A percentile compares a stretch with the other conserved stretches of the same genome.
These are phyloP conservation scores for Gossypium arboreum DNA, from an alignment of 345 rosid species.

Conservation along the genomic window DNA sequence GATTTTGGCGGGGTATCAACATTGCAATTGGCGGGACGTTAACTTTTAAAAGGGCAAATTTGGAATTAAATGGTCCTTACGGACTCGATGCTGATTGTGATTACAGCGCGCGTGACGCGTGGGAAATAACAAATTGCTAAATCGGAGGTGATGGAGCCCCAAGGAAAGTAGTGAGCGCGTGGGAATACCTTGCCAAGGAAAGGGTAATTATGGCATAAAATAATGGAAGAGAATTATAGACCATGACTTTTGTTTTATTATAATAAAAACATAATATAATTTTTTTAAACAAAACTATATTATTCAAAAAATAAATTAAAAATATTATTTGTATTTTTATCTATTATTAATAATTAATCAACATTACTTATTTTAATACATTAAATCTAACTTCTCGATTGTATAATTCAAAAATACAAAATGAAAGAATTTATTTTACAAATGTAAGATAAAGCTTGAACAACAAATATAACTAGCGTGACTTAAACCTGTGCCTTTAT, in stretches of 20 bases:
- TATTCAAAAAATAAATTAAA: no score
- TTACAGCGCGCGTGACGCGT: background rate
- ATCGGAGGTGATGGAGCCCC: background rate
- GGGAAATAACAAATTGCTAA: background rate
- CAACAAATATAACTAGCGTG: no score
- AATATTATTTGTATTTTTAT: no score
- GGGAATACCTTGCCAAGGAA: background rate
- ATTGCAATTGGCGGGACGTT: background rate
- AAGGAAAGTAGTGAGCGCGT: background rate
- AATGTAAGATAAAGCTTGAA: no score
- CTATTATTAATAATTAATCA: no score
- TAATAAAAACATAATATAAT: no score
- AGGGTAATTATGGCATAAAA: background rate
- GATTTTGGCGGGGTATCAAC: background rate
- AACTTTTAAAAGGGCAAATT: background rate
- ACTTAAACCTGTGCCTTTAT: fast-evolving
- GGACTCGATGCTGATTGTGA: background rate
- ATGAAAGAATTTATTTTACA: no score
- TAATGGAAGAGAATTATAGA: background rate
- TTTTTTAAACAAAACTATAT: no score
- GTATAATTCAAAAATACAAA: no score
- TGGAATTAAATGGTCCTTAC: background rate
- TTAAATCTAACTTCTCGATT: no score
- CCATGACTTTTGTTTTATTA: background rate
- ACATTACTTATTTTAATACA: no score